Evolutionary conservation across 2,329 filamentous ascomycete species (phyloP), one percentile per base, ranked within the genome.

Genomic region (Paracoccidioides brasiliensis): DNA sequence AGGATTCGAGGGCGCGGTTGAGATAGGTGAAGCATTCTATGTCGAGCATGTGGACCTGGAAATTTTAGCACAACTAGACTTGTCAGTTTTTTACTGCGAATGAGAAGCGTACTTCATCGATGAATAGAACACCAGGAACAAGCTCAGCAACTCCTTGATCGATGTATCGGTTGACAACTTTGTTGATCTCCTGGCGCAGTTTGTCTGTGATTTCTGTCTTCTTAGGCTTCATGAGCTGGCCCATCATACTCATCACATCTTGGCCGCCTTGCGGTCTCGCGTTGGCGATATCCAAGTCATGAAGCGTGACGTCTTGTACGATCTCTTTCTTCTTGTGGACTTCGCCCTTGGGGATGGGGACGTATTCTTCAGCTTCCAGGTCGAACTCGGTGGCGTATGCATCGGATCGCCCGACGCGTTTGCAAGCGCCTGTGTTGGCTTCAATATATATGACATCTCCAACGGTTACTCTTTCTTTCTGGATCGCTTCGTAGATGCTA

Each of bases 201-300:
- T 98, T 98, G 74, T 98, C 93, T 35, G 93, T 98, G 67, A 98
- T 97, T 72, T 98, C 93, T 5, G 93, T 98, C 84, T 96, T 96
- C 78, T 94, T 94, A 59, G 93, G 93, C 80, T 97, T 97, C 90
- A 97, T 96, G 67, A 98, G 76, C 74, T 98, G 93, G 65, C 93
- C 93, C 91, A 98, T 97, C 93, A 98, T 97, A 76, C 90, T 96
- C 90, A 98, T 97, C 62, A 98, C 95, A 71, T 98, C 93, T 77
- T 98, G 93, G 46, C 93, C 93, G 54, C 93, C 93, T 76, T 97
- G 90, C 4, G 93, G 93, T 65, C 91, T 80, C 12, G 93, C 87
- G 67, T 98, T 98, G 61, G 93, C 93, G 60, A 97, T 86, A 67
- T 98, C 93, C 56, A 98, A 78, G 68, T 98, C 93, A 72, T 98